These are phyloP conservation scores for Epichloe sp. DNA, from an alignment of 2,329 filamentous ascomycete genomes.

Conservation along the genomic window DNA sequence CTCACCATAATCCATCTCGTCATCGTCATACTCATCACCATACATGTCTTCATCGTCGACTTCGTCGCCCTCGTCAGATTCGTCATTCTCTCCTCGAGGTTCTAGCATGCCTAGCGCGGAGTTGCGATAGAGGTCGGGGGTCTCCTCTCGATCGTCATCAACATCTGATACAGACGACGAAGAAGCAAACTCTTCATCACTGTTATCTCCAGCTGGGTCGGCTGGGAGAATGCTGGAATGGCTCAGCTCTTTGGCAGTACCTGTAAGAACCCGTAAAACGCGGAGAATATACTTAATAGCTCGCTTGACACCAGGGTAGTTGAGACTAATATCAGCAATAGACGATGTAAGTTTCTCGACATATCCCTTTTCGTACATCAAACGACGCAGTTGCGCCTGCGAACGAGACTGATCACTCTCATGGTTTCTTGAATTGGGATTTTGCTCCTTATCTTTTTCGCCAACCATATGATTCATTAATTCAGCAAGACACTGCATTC, in stretches of 20 bases:
- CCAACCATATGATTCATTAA: slow-evolving; percentile 88
- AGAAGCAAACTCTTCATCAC: slow-evolving; percentile 79
- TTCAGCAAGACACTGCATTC: slow-evolving; percentile 76
- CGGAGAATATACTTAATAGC: slow-evolving; percentile 94
- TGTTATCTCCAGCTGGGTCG: slow-evolving; percentile 48
- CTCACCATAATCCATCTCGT: slow-evolving; percentile 83
- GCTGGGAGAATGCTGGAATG: slow-evolving; percentile 63
- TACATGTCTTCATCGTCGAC: slow-evolving; percentile 86
- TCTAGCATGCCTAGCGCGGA: slow-evolving; percentile 93
- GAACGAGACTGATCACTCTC: slow-evolving; percentile 38
- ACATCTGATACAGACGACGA: slow-evolving; percentile 81
- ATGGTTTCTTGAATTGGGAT: slow-evolving; percentile 26
- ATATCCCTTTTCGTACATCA: slow-evolving; percentile 99
- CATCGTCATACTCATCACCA: slow-evolving; percentile 77
- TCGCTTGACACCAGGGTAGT: slow-evolving; percentile 83
- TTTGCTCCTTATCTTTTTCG: slow-evolving; percentile 54
- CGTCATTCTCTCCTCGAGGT: slow-evolving; percentile 66
- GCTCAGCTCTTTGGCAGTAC: slow-evolving; percentile 76
- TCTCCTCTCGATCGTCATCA: slow-evolving; percentile 81
- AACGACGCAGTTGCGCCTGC: slow-evolving; percentile 72
- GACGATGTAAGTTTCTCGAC: slow-evolving; percentile 78
- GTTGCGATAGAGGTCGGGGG: slow-evolving; percentile 96
- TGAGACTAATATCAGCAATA: slow-evolving; percentile 89
- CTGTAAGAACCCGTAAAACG: slow-evolving; percentile 75
- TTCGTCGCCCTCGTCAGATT: slow-evolving; percentile 60